These are phyloP conservation scores for Panus rudis DNA, from an alignment of 768 basidiomycete genomes.

Conservation along the genomic window DNA sequence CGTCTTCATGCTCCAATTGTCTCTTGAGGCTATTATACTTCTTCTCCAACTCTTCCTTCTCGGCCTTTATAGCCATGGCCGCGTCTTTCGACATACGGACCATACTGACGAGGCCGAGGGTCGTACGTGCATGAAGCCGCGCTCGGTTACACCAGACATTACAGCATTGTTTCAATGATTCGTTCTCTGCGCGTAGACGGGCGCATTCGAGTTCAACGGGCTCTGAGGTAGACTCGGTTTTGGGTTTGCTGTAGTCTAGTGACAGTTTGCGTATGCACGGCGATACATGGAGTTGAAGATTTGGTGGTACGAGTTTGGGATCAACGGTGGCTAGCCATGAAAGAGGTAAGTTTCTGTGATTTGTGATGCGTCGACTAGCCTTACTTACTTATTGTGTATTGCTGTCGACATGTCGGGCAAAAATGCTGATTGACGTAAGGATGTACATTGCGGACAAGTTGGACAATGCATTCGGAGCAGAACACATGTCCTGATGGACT, in stretches of 20 bases:
- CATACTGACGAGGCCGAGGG: constrained; percentile 25
- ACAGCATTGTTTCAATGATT: constrained; percentile 20
- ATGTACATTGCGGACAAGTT: constrained; percentile 39
- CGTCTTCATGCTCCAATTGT: too few species aligned
- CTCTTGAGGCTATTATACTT: constrained; percentile 21
- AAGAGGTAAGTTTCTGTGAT: not conserved
- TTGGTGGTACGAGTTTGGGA: constrained; percentile 42
- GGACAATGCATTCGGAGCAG: constrained; percentile 53
- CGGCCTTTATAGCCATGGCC: constrained; percentile 21
- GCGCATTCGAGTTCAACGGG: constrained; percentile 14
- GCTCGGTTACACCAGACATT: constrained; percentile 27
- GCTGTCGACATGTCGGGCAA: constrained; percentile 52
- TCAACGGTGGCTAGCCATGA: constrained; percentile 37
- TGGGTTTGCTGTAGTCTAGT: constrained; percentile 32
- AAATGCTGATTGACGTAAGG: constrained; percentile 40
- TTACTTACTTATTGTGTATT: constrained; percentile 47
- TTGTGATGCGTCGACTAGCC: not conserved
- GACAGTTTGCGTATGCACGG: constrained; percentile 53
- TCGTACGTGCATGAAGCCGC: constrained; percentile 24
- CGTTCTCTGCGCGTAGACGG: constrained; percentile 20
- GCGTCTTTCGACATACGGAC: constrained; percentile 24
- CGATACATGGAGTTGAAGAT: constrained; percentile 50
- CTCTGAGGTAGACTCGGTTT: constrained; percentile 1
- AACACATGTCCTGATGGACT: constrained; percentile 51
- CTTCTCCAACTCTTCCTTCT: constrained; percentile 20